Evolutionary conservation across 2,329 filamentous ascomycete species (phyloP), one percentile per base, ranked within the genome.

Genomic region (Epichloe sylvatica): DNA sequence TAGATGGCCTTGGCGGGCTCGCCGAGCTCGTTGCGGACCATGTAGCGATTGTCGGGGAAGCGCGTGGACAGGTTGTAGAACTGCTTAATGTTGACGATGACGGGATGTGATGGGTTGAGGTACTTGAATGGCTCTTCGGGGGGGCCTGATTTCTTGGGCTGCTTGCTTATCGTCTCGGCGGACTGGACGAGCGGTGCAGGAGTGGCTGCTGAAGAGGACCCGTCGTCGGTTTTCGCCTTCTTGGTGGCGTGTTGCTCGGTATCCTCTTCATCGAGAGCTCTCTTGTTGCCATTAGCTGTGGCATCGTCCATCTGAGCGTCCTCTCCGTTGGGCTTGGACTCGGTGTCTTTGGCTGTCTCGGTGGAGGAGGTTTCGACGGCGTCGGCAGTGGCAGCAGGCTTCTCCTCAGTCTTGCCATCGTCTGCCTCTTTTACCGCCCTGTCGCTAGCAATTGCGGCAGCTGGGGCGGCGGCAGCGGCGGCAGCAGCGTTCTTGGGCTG

Each of bases 71-170:
- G 74, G 48, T 84, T 75, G 71, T 97, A 98, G 70, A 97, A 97
- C 2, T 77, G 66, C 59, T 82, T 84, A 61, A 98, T 91, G 49
- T 76, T 75, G 53, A 80, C 65, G 49, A 98, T 82, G 52, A 92
- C 86, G 2, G 80, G 71, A 63, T 96, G 86, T 30, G 83, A 76
- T 0, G 80, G 68, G 8, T 81, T 67, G 39, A 98, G 77, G 63
- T 89, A 98, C 64, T 95, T 96, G 76, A 95, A 98, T 4, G 90
- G 86, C 65, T 98, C 92, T 66, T 97, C 92, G 55, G 81, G 23
- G 75, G 77, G 78, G 44, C 72, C 73, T 52, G 73, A 74, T 63
- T 62, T 67, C 63, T 59, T 66, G 52, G 66, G 64, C 54, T 67
- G 64, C 54, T 67, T 68, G 51, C 55, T 59, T 38, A 53, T 48